Base-by-base conservation (phyloP, 345 rosid genomes). In the Cochlearia excelsa region DNA sequence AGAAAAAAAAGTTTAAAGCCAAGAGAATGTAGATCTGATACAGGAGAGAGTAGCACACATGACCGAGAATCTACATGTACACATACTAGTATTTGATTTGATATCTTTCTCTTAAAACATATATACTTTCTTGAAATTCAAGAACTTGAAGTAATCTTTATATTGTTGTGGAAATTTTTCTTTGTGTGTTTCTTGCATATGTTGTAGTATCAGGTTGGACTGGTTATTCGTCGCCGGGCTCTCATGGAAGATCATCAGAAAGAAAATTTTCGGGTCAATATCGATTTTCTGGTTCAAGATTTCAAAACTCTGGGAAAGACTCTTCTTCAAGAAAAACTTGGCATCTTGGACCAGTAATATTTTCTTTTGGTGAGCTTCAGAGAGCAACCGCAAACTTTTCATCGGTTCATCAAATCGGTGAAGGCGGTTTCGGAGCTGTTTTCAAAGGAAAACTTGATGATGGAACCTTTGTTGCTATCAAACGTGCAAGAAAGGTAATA, bases 321-420 rank as follows among this genome's bases (percentile, higher is more conserved):
- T 82, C 85, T 69, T 63, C 87, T 54, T 68, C 71, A 59, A 53
- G 65, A 28, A 62, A 69, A 30, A 82, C 74, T 48, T 85, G 79
- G 69, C 70, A 61, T 40, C 46, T 65, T 52, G 76, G 68, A 7
- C 55, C 74, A 0, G 66, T 57, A 5, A 69, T 57, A 26, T 84
- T 86, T 69, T 69, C 97, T 59, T 67, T 82, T 54, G 79, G 65
- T 68, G 95, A 86, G 74, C 79, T 92, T 65, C 69, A 61, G 37
- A 92, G 78, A 68, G 95, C 95, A 43, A 92, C 98, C 1, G 79
- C 42, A 2, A 88, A 86, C 53, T 92, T 92, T 74, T 75, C 94
- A 29, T 45, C 69, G 1, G 78, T 69, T 37, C 83, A 83, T 51
- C 74, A 74, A 67, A 76, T 86, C 61, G 98, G 98, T 30, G 91